Evolutionary conservation across 1,284 basidiomycete genomes (phyloP).

Genomic region (Microbotryum violaceum): DNA sequence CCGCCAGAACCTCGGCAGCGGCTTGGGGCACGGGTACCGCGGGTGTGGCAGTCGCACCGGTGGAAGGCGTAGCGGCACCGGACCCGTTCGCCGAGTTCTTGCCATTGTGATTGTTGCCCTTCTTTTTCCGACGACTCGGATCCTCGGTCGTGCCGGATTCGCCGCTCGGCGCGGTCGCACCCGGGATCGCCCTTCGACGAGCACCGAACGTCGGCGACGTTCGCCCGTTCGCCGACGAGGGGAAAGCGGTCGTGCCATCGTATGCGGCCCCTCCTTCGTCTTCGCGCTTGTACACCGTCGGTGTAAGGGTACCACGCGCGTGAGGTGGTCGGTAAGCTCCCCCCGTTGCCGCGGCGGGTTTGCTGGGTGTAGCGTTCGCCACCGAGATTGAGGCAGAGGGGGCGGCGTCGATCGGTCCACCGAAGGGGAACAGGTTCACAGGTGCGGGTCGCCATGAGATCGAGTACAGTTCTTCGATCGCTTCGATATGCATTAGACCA

Average conservation of each 20-base stretch:
- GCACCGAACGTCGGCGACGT: slow-evolving; percentile 12
- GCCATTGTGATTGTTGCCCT: slow-evolving; percentile 8
- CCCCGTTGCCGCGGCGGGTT: slow-evolving; percentile 49
- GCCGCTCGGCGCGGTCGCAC: slow-evolving; percentile 5
- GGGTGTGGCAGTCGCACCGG: slow-evolving; percentile 8
- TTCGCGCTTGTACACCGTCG: slow-evolving; percentile 76
- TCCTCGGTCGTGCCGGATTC: slow-evolving; percentile 1
- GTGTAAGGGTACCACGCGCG: slow-evolving; percentile 75
- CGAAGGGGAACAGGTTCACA: slow-evolving; percentile 64
- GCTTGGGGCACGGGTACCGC: slow-evolving; percentile 3
- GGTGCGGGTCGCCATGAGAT: slow-evolving; percentile 68
- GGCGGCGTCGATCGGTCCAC: slow-evolving; percentile 59
- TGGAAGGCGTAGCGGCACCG: slow-evolving; percentile 52
- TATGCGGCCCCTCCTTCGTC: slow-evolving; percentile 60
- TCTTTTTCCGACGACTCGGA: slow-evolving; percentile 25
- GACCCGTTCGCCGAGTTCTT: slow-evolving; percentile 31
- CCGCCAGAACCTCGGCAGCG: slow-evolving; percentile 17
- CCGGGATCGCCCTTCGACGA: slow-evolving; percentile 23
- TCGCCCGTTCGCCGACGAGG: slow-evolving; percentile 23
- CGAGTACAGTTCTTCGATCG: slow-evolving; percentile 79
- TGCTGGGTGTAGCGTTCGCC: slow-evolving; percentile 43
- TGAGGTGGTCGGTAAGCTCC: slow-evolving; percentile 87
- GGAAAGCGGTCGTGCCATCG: slow-evolving; percentile 27
- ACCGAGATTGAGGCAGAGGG: slow-evolving; percentile 63
- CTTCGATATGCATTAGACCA: slow-evolving; percentile 68